A percentile compares a stretch with the other conserved stretches of the same genome.
phyloP scores from a whole-genome alignment of 2,329 filamentous ascomycete genomes.

The Teratosphaeria destructans region DNA sequence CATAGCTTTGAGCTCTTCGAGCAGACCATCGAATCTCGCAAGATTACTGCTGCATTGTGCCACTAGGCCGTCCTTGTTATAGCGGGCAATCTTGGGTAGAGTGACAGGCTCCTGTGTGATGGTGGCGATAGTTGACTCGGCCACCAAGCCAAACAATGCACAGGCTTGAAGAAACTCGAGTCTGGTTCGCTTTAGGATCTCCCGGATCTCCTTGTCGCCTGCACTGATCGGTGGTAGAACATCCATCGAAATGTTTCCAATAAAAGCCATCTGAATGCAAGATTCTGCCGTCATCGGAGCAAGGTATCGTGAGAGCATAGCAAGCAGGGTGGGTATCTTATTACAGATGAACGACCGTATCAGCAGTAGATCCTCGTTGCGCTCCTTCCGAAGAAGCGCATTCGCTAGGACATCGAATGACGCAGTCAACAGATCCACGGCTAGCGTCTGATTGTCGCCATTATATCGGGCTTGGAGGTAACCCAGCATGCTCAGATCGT shows the following conservation, averaged over 20 bases:
- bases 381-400: slow-evolving; percentile 49
- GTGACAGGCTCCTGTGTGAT: slow-evolving; percentile 64
- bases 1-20: slow-evolving; percentile 77
- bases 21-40: slow-evolving; percentile 62
- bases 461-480: slow-evolving; percentile 80
- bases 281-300: slow-evolving; percentile 52
- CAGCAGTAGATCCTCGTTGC: neutral
- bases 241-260: slow-evolving; percentile 52
- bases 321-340: slow-evolving; percentile 53
- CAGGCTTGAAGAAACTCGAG: slow-evolving; percentile 86
- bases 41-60: slow-evolving; percentile 67
- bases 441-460: slow-evolving; percentile 66
- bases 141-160: slow-evolving; percentile 75
- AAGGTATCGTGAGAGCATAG: slow-evolving; percentile 46
- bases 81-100: slow-evolving; percentile 62
- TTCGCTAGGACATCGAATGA: slow-evolving; percentile 87
- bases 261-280: slow-evolving; percentile 56
- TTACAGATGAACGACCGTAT: slow-evolving; percentile 70
- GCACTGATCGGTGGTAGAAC: slow-evolving; percentile 55
- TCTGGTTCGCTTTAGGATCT: slow-evolving; percentile 55
- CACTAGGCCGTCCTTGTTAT: slow-evolving; percentile 67
- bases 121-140: slow-evolving; percentile 63
- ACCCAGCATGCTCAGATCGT: slow-evolving; percentile 66
- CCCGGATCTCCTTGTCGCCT: slow-evolving; percentile 44
- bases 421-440: slow-evolving; percentile 74